These are phyloP conservation scores for Amanita rubescens DNA, from an alignment of 768 basidiomycete species.

Conservation along the genomic window DNA sequence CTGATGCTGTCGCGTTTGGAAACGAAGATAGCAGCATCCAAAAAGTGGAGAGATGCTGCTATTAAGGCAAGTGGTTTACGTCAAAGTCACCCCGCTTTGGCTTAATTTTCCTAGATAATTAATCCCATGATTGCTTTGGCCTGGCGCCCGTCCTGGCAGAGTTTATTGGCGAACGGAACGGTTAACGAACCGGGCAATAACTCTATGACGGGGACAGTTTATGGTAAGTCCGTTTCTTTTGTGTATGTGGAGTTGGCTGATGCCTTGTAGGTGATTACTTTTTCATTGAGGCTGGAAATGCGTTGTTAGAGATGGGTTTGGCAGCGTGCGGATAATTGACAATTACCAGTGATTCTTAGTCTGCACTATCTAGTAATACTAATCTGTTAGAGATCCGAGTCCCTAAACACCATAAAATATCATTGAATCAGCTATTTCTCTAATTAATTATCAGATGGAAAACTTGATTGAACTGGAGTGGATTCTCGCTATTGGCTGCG, in stretches of 20 bases:
- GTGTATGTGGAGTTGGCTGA: not conserved
- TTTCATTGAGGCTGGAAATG: conserved; percentile 49
- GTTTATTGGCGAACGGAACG: conserved; percentile 58
- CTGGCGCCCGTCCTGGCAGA: conserved; percentile 57
- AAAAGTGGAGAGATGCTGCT: conserved; percentile 42
- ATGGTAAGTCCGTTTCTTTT: conserved; percentile 22
- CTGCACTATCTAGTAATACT: not conserved
- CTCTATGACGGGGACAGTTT: conserved; percentile 52
- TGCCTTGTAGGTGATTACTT: conserved; percentile 49
- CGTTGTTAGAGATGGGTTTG: conserved; percentile 38
- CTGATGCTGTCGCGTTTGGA: conserved; percentile 46
- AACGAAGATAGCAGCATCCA: conserved; percentile 22
- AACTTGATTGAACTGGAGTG: conserved; percentile 86
- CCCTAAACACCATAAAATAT: conserved; percentile 59
- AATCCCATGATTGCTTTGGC: conserved; percentile 40
- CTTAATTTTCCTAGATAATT: conserved; percentile 30
- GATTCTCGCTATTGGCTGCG: conserved; percentile 52
- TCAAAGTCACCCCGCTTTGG: not conserved
- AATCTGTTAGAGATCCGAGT: not conserved
- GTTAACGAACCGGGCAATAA: conserved; percentile 51
- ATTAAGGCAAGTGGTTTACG: conserved; percentile 30
- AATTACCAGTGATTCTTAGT: not conserved
- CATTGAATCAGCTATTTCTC: conserved; percentile 52
- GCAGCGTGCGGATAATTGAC: conserved; percentile 30
- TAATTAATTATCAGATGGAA: conserved; percentile 67